phyloP scores from a whole-genome alignment of 2,329 filamentous ascomycete genomes.

The Teratosphaeria zuluensis region DNA sequence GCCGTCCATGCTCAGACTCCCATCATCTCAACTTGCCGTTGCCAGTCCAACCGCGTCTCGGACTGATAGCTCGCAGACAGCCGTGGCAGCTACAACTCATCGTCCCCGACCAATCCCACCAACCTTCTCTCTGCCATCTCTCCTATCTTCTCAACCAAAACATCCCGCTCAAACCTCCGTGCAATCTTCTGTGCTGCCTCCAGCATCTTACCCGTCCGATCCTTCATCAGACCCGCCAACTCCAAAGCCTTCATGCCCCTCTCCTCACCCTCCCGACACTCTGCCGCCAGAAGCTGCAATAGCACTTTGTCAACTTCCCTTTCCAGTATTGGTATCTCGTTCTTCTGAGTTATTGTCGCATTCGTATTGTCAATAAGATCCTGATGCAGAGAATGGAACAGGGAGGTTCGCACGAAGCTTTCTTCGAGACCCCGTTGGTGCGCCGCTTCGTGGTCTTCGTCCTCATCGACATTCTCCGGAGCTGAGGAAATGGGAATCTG shows the following conservation, averaged over 20 bases:
- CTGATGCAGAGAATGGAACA: slow-evolving; percentile 63
- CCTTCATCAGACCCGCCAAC: slow-evolving; percentile 75
- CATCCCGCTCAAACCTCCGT: slow-evolving; percentile 66
- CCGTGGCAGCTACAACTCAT: slow-evolving; percentile 2
- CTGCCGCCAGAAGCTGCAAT: slow-evolving; percentile 75
- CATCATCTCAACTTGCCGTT: too few relatives aligned
- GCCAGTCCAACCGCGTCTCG: too few relatives aligned
- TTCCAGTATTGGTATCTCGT: slow-evolving; percentile 60
- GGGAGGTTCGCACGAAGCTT: slow-evolving; percentile 62
- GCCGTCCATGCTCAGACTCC: too few relatives aligned
- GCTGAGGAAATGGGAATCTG: slow-evolving; percentile 63
- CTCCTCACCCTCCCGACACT: slow-evolving; percentile 89
- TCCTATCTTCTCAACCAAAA: slow-evolving; percentile 83
- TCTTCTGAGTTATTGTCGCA: slow-evolving; percentile 54
- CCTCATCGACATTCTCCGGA: slow-evolving; percentile 34
- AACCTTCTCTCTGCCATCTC: slow-evolving; percentile 67
- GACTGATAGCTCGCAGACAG: too few relatives aligned
- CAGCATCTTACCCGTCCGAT: slow-evolving; percentile 78
- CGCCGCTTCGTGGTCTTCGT: slow-evolving; percentile 30
- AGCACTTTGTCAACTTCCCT: slow-evolving; percentile 83
- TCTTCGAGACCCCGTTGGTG: slow-evolving; percentile 62
- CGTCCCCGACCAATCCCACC: slow-evolving; percentile 52
- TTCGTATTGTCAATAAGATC: slow-evolving; percentile 64
- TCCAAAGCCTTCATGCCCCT: slow-evolving; percentile 91
- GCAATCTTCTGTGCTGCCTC: slow-evolving; percentile 88